Conservation (phyloP, 208 protist species). For the Wallacemonas sp. region DNA sequence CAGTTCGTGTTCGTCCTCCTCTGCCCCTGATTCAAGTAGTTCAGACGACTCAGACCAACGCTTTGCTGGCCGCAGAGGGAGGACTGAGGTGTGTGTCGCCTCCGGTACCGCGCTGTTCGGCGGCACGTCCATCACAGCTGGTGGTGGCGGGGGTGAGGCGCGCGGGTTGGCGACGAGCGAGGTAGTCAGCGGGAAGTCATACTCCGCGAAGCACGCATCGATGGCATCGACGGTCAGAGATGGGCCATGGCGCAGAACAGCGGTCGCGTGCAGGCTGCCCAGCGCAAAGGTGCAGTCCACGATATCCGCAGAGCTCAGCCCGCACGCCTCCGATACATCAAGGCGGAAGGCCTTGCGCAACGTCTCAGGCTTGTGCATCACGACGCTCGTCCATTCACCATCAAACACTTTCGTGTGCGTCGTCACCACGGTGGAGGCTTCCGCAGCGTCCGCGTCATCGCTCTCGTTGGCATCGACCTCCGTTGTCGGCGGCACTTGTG, state of each 20-base stretch:
- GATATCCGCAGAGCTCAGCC: constrained; percentile 1
- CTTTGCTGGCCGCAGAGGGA: too few species aligned
- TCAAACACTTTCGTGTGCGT: constrained; percentile 6
- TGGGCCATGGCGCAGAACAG: not conserved
- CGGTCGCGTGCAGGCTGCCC: not conserved
- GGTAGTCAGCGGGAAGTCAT: constrained; percentile 9
- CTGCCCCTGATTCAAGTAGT: not conserved
- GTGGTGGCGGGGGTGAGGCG: not conserved
- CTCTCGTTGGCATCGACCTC: too few species aligned
- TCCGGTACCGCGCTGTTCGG: not conserved
- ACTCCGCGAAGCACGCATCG: not conserved
- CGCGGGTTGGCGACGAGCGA: not conserved
- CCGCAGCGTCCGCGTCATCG: not conserved
- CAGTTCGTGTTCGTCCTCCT: constrained; percentile 1
- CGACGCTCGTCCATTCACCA: constrained; percentile 4
- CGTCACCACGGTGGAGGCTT: not conserved
- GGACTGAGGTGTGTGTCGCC: not conserved
- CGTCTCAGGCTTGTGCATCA: constrained; percentile 4
- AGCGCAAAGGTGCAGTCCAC: not conserved
- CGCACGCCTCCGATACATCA: constrained; percentile 8
- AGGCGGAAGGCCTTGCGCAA: constrained; percentile 11
- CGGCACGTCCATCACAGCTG: not conserved
- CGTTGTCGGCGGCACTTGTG: too few species aligned
- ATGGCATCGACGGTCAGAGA: not conserved
- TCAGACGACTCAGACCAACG: constrained; percentile 1